Evolutionary conservation across 495 filamentous ascomycete genomes (phyloP), one percentile per base, ranked within the genome.

Genomic region (Aspergillus panamensis): DNA sequence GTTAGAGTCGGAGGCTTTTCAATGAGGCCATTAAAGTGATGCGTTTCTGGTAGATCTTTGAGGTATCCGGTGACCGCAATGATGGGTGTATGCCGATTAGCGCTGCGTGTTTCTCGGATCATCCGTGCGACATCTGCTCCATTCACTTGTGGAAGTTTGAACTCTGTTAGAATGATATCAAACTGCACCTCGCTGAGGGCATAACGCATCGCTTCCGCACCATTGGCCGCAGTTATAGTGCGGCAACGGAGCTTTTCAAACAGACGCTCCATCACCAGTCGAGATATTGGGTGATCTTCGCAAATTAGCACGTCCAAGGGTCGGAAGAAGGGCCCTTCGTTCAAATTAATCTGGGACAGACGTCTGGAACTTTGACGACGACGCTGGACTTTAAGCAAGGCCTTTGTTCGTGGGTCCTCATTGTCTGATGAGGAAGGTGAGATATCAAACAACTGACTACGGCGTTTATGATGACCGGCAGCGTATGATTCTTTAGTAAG

Each of bases 401-500:
- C 92, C 67, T 91, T 96, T 3, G 90, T 86, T 62, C 93, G 87
- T 14, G 92, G 86, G 35, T 95, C 92, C 68, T 98, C 94, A 60
- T 96, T 97, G 68, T 98, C 94, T 0, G 94, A 98, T 0, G 95
- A 97, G 0, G 94, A 97, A 29, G 94, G 94, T 4, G 95, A 97
- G 70, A 96, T 87, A 67, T 97, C 95, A 63, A 96, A 90, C 8
- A 97, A 86, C 67, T 96, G 93, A 67, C 92, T 97, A 61, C 92
- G 83, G 29, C 92, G 89, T 70, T 97, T 96, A 65, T 91, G 83
- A 58, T 96, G 92, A 30, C 84, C 79, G 0, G 87, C 84, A 7
- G 82, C 61, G 58, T 91, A 84, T 33, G 88, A 75, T 59, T 96
- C 86, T 45, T 84, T 77, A n/a, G 84, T 51, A 9, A 73, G 56